Evolutionary conservation across 257 asterid genomes (phyloP).

Genomic region (Ilex asprella): DNA sequence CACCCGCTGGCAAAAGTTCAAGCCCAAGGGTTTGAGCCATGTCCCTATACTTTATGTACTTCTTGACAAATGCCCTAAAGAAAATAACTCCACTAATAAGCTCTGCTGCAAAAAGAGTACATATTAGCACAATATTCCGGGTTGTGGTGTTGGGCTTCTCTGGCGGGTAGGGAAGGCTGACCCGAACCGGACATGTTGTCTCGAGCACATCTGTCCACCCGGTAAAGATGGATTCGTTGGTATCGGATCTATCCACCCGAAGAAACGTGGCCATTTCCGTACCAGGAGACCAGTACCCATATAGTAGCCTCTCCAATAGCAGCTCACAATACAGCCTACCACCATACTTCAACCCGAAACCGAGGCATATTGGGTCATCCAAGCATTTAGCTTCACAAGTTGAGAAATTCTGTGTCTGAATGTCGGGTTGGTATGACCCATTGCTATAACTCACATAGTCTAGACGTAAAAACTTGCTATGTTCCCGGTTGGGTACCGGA

Average conservation of each 20-base stretch:
- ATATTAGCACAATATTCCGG: conserved; percentile 55
- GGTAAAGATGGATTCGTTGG: conserved; percentile 33
- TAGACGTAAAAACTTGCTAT: conserved; percentile 43
- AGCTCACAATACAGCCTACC: conserved; percentile 57
- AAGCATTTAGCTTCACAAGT: conserved; percentile 39
- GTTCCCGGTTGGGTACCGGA: conserved; percentile 19
- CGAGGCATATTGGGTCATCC: conserved; percentile 32
- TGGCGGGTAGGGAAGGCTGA: conserved; percentile 66
- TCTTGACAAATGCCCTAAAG: conserved; percentile 71
- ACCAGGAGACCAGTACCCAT: conserved; percentile 75
- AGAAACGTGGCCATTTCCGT: conserved; percentile 42
- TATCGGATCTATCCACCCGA: conserved; percentile 58
- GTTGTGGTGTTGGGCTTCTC: conserved; percentile 41
- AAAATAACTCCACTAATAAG: conserved; percentile 61
- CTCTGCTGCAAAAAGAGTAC: conserved; percentile 66
- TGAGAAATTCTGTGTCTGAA: conserved; percentile 28
- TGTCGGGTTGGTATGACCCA: conserved; percentile 39
- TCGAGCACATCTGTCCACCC: conserved; percentile 62
- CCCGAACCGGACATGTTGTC: conserved; percentile 57
- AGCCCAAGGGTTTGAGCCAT: conserved; percentile 87
- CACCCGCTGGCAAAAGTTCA: conserved; percentile 74
- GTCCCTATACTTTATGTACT: conserved; percentile 78
- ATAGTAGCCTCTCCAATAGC: conserved; percentile 39
- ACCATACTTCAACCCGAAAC: conserved; percentile 64
- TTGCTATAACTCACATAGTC: conserved; percentile 69